Evolutionary conservation across 345 rosid genomes (phyloP), one percentile per base, ranked within the genome.

Genomic region (Aegle marmelos): DNA sequence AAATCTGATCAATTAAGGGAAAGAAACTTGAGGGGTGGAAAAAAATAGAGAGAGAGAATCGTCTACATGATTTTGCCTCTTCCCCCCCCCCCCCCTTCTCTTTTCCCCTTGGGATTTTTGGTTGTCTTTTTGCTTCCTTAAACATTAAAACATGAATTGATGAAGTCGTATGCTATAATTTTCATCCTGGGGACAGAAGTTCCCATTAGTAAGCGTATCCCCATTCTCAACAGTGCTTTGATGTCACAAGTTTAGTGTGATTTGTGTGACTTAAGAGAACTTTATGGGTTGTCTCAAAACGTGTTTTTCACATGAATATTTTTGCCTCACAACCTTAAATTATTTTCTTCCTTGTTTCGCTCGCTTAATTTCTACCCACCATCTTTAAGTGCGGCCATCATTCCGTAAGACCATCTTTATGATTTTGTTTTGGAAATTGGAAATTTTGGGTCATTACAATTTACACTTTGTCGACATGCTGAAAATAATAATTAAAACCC

Each of bases 191-290:
- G 50, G 78, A 50, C 60, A 22, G 3, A 65, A 27, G 53, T 64
- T 78, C 45, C 13, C 33, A 28, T 62, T 21, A 28, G 31, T 4
- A 33, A 69, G 30, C 68, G 74, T 75, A 63, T 63, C 28, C 22
- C 13, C 60, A 39, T 39, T 39, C 45, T 39, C 13, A 39, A 54
- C 36, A 60, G 56, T 72, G 33, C 21, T 7, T 62, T 78, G 83
- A 83, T 78, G 79, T 81, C 60, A 73, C 86, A 28, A 74, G 79
- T 78, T 81, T 67, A 74, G 83, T 75, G 79, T 72, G 81, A 84
- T 79, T 65, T 69, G 28, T 6, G 81, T 79, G 61, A 58, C 53
- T 65, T 16, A 1, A 1, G 28, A 33, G 17, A 11, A 22, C 41
- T 82, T 70, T 27, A 41, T 63, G 34, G 25, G 24, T 74, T 41